Base-by-base conservation (phyloP, 352 stramenopile species). In the Heterotrichella gracilis region DNA sequence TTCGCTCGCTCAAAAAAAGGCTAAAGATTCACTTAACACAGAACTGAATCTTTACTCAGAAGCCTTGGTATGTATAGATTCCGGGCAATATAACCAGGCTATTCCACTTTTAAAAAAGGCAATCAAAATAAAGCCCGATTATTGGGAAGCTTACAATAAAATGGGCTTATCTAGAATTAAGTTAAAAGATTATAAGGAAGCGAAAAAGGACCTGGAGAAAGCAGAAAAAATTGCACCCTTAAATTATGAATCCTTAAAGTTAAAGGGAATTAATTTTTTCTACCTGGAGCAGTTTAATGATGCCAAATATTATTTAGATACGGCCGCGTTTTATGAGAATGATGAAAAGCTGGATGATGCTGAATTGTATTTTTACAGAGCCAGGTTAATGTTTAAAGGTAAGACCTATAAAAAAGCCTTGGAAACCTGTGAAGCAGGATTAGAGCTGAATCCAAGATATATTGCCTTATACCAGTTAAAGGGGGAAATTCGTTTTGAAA, bases 61-160 rank as follows among this genome's bases (percentile, higher is more conserved):
- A 53, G 32, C 32, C 9, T 53, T n/a, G 32, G n/a, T 17, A 53
- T 53, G 9, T 9, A 53, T 53, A 17, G 32, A 53, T 53, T 53
- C 32, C 9, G 32, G 9, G n/a, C 9, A 53, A 53, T 53, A 53
- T n/a, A 53, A 53, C 9, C 9, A 53, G 9, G 32, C 32, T 9
- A 9, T 53, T 53, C 32, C 32, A 9, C 9, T 53, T 17, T n/a
- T 53, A 9, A 53, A 53, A 53, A 53, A 53, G n/a, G 32, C 32
- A n/a, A 53, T 53, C 32, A 53, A 53, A 53, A n/a, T 17, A 53
- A 53, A 53, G n/a, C 32, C 32, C 32, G 32, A 53, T n/a, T 53
- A 53, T 53, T 53, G 32, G 32, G 32, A 53, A 53, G 32, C 32
- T 53, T 53, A 53, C n/a, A 53, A 53, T 53, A 53, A 53, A 53